Evolutionary conservation across 176 grass and related monocot genomes (phyloP).

Genomic region (Triticum dicoccoides): DNA sequence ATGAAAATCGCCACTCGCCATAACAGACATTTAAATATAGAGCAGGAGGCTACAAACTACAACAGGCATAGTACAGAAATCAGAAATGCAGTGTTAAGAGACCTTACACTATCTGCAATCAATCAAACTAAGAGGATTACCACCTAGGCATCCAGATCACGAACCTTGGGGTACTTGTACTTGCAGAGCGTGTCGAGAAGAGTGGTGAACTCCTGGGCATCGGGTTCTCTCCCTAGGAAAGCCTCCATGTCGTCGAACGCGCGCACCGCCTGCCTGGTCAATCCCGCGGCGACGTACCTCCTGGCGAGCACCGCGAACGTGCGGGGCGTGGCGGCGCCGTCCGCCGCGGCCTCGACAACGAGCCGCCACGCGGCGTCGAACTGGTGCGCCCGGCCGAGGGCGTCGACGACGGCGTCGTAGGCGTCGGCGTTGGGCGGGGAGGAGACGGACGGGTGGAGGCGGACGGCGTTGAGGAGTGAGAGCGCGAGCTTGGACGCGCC

Average conservation of each 20-base stretch:
- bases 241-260: constrained; percentile 97
- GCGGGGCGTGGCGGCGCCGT: constrained; percentile 50
- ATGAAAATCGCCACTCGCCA: not conserved
- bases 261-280: constrained; percentile 76
- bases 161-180: constrained; percentile 90
- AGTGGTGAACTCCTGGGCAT: constrained; percentile 61
- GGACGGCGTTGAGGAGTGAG: constrained; percentile 64
- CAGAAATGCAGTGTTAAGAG: not conserved
- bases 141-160: not conserved
- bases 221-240: constrained; percentile 79
- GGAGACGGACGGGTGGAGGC: constrained; percentile 41
- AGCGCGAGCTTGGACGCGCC: constrained; percentile 80
- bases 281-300: constrained; percentile 67
- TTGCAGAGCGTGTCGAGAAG: constrained; percentile 91
- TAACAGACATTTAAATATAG: not conserved
- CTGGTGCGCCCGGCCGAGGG: constrained; percentile 61
- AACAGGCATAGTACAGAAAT: not conserved
- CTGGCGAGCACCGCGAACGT: constrained; percentile 72
- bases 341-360: constrained; percentile 68
- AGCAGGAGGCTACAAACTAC: not conserved
- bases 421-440: constrained; percentile 33
- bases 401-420: constrained; percentile 78
- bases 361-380: constrained; percentile 82
- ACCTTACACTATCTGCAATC: not conserved
- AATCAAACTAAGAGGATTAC: not conserved